Evolutionary conservation across 2,329 filamentous ascomycete genomes (phyloP).

Genomic region (Alternaria gaisen): DNA sequence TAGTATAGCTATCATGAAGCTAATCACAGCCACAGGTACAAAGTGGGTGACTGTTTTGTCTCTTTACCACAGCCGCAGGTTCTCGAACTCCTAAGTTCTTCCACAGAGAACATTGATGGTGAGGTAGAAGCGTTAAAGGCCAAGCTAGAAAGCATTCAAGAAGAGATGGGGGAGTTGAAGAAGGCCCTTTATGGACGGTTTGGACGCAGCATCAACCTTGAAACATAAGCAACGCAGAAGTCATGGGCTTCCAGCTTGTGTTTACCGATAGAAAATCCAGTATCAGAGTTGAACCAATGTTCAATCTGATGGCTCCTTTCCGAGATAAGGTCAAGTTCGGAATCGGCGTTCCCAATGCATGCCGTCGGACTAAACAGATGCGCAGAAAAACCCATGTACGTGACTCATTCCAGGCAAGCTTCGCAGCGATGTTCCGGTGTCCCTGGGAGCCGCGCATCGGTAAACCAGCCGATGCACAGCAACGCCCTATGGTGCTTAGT

Average conservation of each 20-base stretch:
- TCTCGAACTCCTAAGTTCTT: conserved; percentile 80
- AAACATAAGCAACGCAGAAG: conserved; percentile 64
- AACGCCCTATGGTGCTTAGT: background rate
- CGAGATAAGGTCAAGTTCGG: background rate
- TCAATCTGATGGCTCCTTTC: background rate
- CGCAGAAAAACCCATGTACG: background rate
- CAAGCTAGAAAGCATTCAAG: conserved; percentile 75
- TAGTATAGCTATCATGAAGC: background rate
- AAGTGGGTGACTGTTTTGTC: conserved; percentile 96
- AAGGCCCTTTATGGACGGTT: conserved; percentile 93
- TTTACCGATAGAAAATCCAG: background rate
- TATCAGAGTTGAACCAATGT: background rate
- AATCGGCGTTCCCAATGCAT: conserved; percentile 14
- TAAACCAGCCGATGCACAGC: background rate
- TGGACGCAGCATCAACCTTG: conserved; percentile 95
- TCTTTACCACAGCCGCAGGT: conserved; percentile 84
- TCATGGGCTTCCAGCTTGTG: background rate
- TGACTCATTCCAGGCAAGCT: conserved; percentile 4
- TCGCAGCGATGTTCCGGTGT: background rate
- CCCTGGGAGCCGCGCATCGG: conserved; percentile 4
- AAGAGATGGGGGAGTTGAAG: conserved; percentile 91
- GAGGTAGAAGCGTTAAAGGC: conserved; percentile 81
- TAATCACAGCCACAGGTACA: conserved; percentile 71
- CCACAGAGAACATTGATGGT: conserved; percentile 76
- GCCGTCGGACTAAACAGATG: conserved; percentile 3